These are phyloP conservation scores for Starmera quercuum DNA, from an alignment of 805 yeast species.

Conservation along the genomic window DNA sequence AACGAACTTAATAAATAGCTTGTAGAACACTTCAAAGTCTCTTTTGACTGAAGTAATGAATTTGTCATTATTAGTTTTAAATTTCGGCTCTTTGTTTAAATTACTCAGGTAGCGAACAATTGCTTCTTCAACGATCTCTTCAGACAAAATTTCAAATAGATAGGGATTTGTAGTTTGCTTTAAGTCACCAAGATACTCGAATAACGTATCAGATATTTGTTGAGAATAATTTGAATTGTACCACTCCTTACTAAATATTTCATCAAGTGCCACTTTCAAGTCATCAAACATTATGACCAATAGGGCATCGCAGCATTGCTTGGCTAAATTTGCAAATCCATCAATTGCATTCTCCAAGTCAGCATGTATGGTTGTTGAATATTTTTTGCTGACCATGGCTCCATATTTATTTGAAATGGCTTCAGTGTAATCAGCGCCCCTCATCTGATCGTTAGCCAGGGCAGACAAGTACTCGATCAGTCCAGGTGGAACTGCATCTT, in stretches of 20 bases:
- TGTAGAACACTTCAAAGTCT: slow-evolving; percentile 53
- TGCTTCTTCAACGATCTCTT: slow-evolving; percentile 44
- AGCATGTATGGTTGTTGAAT: slow-evolving; percentile 49
- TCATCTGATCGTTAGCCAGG: slow-evolving; percentile 75
- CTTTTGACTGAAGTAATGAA: slow-evolving; percentile 45
- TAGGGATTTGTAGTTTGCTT: slow-evolving; percentile 43
- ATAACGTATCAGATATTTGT: slow-evolving; percentile 63
- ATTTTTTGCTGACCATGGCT: slow-evolving; percentile 57
- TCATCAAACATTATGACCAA: slow-evolving; percentile 65
- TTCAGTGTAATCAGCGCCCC: slow-evolving; percentile 62
- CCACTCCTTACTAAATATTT: slow-evolving; percentile 67
- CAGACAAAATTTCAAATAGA: slow-evolving; percentile 45
- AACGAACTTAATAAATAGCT: slow-evolving; percentile 39
- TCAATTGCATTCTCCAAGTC: slow-evolving; percentile 62
- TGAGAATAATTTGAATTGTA: slow-evolving; percentile 49
- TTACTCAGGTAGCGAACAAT: slow-evolving; percentile 42
- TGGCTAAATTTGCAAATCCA: slow-evolving; percentile 70
- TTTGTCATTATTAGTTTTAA: slow-evolving; percentile 35
- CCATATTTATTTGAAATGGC: slow-evolving; percentile 60
- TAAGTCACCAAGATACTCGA: slow-evolving; percentile 66
- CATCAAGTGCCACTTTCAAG: slow-evolving; percentile 50
- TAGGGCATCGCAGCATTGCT: slow-evolving; percentile 49
- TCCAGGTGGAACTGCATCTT: slow-evolving; percentile 57
- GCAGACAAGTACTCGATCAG: slow-evolving; percentile 76
- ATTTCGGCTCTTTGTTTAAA: slow-evolving; percentile 30